phyloP scores from a whole-genome alignment of 768 basidiomycete genomes.

The Leccinum subtestaceum region DNA sequence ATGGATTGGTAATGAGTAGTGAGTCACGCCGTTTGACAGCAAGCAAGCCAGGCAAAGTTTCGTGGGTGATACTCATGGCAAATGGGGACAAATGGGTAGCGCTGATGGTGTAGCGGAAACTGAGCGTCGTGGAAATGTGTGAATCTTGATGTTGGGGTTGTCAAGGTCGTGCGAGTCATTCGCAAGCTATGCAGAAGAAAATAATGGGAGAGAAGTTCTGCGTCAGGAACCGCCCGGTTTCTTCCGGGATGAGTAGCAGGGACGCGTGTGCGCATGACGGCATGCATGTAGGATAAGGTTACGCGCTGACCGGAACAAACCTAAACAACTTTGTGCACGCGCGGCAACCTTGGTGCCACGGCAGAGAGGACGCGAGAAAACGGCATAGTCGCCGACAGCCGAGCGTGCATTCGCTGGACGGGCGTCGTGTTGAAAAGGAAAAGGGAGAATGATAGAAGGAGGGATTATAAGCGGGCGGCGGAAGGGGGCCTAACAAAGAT shows the following conservation, averaged over 20 bases:
- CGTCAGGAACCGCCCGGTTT: slow-evolving; percentile 16
- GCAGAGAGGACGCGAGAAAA: neutral
- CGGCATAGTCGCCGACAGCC: neutral
- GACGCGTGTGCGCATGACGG: slow-evolving; percentile 4
- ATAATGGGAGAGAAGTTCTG: neutral
- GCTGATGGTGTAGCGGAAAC: slow-evolving; percentile 1
- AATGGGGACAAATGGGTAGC: neutral
- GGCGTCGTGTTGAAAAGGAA: neutral
- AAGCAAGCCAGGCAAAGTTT: neutral
- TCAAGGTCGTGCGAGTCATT: slow-evolving; percentile 9
- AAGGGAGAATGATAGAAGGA: neutral
- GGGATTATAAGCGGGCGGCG: neutral
- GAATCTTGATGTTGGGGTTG: slow-evolving; percentile 3
- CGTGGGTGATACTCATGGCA: neutral
- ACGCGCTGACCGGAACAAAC: neutral
- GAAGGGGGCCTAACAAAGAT: neutral
- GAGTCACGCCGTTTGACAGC: neutral
- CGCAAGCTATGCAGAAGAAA: neutral
- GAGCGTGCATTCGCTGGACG: neutral
- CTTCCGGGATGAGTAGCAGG: slow-evolving; percentile 5
- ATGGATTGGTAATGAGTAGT: neutral
- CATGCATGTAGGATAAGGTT: neutral
- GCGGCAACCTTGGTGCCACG: neutral
- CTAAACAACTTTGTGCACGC: neutral
- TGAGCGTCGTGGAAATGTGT: slow-evolving; percentile 21